Base-by-base conservation (phyloP, 257 asterid species). In the Leonotis leonurus region DNA sequence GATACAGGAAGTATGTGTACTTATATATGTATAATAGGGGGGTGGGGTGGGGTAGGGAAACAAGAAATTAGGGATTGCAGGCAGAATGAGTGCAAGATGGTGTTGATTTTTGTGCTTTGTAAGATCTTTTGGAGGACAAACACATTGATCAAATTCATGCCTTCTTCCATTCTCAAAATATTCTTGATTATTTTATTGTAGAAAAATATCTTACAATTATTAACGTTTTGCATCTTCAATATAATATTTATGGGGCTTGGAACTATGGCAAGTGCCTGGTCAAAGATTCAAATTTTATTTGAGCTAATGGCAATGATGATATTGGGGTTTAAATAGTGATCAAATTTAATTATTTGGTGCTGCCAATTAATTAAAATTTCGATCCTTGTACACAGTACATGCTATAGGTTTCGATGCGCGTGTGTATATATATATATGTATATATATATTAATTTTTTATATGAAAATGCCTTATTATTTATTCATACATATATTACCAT, bases 81-180 rank as follows among this genome's bases (percentile, higher is more conserved):
- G 91, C 92, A 89, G 75, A 84, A 90, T 88, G 91, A 85, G 90
- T 81, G 76, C 74, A 85, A 83, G 86, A 90, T 90, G 90, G 83
- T 83, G 85, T 83, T 76, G 66, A 36, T 69, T 70, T 74, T 69
- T 62, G 74, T 36, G 77, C 46, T 2, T 70, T 76, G 74, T 71
- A 73, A 70, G 63, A 73, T 74, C 79, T 79, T 77, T 75, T 78
- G 52, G 62, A 69, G 62, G 77, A 83, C 84, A 78, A 67, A 61
- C 73, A 83, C 70, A 85, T 72, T 68, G 78, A 78, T 70, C 80
- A 65, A 33, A 75, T 67, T 73, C 74, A 61, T 81, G 62, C 41
- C 73, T 80, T 82, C 70, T 80, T 82, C 75, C 73, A 66, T 18
- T 50, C 24, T 61, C 29, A 16, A 41, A 5, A 46, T 43, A 5